Conservation (phyloP, 108 stramenopile genomes). For the Nitzschia sp. region DNA sequence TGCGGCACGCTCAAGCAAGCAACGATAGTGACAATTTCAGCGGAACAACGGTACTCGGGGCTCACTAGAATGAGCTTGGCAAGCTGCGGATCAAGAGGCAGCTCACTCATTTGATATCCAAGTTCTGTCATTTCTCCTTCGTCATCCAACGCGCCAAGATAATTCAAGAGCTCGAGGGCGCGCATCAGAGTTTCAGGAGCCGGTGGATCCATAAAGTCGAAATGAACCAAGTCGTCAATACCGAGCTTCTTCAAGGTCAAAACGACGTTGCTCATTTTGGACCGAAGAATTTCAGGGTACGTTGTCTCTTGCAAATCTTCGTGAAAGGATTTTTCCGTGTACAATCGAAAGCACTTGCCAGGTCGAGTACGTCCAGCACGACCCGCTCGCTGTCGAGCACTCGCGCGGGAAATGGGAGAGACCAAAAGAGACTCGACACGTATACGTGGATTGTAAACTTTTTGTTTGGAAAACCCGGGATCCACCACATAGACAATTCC, state of each 20-base stretch:
- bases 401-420: constrained; percentile 96
- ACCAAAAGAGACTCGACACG: constrained; percentile 98
- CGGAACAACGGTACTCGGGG: constrained; percentile 95
- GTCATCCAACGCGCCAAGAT: constrained; percentile 97
- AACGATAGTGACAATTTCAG: constrained; percentile 96
- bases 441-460: constrained; percentile 99
- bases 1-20: constrained; percentile 96
- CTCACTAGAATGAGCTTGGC: constrained; percentile 94
- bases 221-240: constrained; percentile 98
- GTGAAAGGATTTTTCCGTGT: constrained; percentile 96
- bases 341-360: constrained; percentile 99
- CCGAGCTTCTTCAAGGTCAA: constrained; percentile 97
- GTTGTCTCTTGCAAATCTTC: constrained; percentile 98
- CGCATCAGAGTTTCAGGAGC: constrained; percentile 99
- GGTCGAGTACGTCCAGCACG: constrained; percentile 98
- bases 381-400: constrained; percentile 92
- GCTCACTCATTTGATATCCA: constrained; percentile 97
- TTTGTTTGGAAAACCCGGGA: constrained; percentile 99
- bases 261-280: constrained; percentile 92
- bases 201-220: constrained; percentile 99
- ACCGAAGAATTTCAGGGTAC: constrained; percentile 97
- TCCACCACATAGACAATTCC: constrained; percentile 99
- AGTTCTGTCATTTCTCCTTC: constrained; percentile 96
- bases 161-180: constrained; percentile 96
- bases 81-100: constrained; percentile 89